Evolutionary conservation across 768 basidiomycete genomes (phyloP).

Genomic region (Tulasnella sp.): DNA sequence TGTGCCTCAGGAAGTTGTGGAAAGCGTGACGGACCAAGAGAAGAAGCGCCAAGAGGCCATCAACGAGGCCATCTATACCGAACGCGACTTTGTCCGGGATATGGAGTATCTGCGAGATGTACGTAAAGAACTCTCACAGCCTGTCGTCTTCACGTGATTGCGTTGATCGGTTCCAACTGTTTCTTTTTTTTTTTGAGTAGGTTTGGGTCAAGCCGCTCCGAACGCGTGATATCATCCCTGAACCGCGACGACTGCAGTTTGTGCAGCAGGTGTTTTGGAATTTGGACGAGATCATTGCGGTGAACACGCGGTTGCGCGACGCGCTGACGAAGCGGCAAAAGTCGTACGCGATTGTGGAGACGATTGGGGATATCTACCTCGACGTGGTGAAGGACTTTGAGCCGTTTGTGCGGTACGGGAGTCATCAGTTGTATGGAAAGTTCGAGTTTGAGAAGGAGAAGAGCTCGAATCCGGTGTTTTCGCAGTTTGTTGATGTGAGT

Average conservation of each 20-base stretch:
- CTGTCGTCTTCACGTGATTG: neutral
- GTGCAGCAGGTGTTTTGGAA: conserved; percentile 98
- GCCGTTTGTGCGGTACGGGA: conserved; percentile 91
- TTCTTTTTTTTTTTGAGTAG: conserved; percentile 30
- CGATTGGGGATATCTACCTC: conserved; percentile 80
- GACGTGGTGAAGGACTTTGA: conserved; percentile 78
- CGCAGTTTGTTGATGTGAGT: conserved; percentile 87
- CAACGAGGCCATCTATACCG: conserved; percentile 90
- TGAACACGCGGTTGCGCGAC: conserved; percentile 85
- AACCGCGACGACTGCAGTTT: conserved; percentile 66
- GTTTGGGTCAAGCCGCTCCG: conserved; percentile 82
- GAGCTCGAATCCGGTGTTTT: conserved; percentile 79
- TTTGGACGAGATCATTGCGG: conserved; percentile 79
- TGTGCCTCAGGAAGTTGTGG: conserved; percentile 86
- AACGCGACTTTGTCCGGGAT: conserved; percentile 94
- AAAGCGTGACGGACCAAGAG: conserved; percentile 83
- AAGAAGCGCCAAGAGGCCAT: conserved; percentile 96
- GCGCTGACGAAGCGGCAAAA: conserved; percentile 92
- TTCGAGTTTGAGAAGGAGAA: conserved; percentile 99
- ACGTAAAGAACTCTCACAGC: conserved; percentile 23
- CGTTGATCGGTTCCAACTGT: neutral
- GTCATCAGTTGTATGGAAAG: conserved; percentile 95
- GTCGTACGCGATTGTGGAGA: conserved; percentile 81
- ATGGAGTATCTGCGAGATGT: conserved; percentile 97
- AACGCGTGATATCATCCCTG: conserved; percentile 63